phyloP scores from a whole-genome alignment of 805 yeast species.

The Ascoidea tarda region DNA sequence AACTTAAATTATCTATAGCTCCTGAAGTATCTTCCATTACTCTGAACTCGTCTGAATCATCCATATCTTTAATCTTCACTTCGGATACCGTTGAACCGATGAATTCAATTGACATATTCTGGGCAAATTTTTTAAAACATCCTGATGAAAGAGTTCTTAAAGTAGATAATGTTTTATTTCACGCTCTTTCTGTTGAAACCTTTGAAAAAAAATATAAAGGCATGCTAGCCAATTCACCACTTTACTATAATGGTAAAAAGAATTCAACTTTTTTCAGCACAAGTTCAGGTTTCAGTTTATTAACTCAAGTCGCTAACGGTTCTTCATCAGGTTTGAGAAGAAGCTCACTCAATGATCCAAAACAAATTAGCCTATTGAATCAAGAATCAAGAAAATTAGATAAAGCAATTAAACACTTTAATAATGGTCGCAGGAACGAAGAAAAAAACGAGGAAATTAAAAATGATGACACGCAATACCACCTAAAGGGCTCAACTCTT shows the following conservation, averaged over 20 bases:
- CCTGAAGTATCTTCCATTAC: too few species aligned
- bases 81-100: not conserved
- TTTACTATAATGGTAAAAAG: constrained; percentile 20
- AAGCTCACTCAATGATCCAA: not conserved
- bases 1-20: too few species aligned
- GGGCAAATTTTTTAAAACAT: constrained; percentile 32
- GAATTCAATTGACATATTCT: constrained; percentile 27
- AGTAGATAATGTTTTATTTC: constrained; percentile 31
- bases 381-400: not conserved
- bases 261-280: constrained; percentile 4
- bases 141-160: constrained; percentile 35
- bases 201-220: constrained; percentile 40
- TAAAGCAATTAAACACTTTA: not conserved
- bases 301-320: constrained; percentile 14
- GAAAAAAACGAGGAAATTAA: too few species aligned
- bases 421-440: not conserved
- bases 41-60: not conserved
- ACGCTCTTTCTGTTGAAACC: constrained; percentile 23
- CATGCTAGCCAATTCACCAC: constrained; percentile 35
- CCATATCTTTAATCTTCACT: not conserved
- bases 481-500: not conserved
- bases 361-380: not conserved
- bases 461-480: not conserved
- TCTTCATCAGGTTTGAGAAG: constrained; percentile 12
- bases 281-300: constrained; percentile 6